Percentiles rank a stretch among this genome's conserved stretches.
Evolutionary conservation across 2,329 filamentous ascomycete genomes (phyloP).

Genomic region (Balansia obtecta): DNA sequence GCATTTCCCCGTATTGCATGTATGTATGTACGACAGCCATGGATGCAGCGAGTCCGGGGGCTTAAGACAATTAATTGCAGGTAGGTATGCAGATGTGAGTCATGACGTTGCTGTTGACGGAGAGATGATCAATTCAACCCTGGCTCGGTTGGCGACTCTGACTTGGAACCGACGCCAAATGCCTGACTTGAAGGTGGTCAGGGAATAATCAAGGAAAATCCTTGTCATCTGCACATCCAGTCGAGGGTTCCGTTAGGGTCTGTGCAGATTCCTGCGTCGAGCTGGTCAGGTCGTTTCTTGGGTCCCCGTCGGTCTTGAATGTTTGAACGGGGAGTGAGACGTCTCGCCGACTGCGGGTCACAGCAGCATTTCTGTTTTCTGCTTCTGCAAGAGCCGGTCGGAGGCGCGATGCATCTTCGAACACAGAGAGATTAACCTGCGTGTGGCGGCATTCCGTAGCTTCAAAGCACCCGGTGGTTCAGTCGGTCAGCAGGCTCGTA

Average conservation of each 20-base stretch:
- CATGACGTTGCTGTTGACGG: neutral
- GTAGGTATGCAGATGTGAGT: neutral
- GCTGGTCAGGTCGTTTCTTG: neutral
- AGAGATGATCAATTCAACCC: neutral
- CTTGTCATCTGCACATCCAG: too few species aligned
- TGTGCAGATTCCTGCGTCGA: neutral
- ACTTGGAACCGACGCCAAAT: neutral
- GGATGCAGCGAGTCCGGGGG: neutral
- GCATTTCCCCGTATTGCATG: neutral
- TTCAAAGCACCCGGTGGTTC: neutral
- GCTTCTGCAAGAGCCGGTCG: neutral
- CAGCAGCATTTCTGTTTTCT: neutral
- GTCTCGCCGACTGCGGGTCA: constrained; percentile 1
- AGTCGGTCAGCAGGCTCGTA: neutral
- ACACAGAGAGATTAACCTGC: too few species aligned
- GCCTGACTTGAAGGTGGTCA: too few species aligned
- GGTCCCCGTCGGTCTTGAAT: neutral
- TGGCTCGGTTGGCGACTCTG: neutral
- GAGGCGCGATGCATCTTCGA: neutral
- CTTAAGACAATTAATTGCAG: neutral
- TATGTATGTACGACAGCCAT: neutral
- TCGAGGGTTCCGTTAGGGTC: too few species aligned
- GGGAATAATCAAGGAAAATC: too few species aligned
- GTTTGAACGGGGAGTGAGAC: neutral
- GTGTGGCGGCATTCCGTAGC: neutral